Percentiles rank a stretch among this genome's conserved stretches.
Evolutionary conservation across 2,329 filamentous ascomycete species (phyloP).

Genomic region (Fusarium graminum): DNA sequence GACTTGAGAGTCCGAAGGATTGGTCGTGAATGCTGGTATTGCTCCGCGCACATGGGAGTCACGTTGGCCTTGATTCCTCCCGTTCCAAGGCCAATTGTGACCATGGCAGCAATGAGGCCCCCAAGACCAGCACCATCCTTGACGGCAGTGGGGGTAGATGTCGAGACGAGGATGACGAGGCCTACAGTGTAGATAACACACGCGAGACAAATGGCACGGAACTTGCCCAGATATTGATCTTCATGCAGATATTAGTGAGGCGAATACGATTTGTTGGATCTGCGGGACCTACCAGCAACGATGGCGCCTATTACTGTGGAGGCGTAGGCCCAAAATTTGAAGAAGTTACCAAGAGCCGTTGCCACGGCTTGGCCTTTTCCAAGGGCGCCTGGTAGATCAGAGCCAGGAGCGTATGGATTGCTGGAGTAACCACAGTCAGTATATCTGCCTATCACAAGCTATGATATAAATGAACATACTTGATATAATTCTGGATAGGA

Average conservation of each 20-base stretch:
- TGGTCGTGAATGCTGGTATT: neutral
- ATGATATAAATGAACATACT: neutral
- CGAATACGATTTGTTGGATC: accelerated
- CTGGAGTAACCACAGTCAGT: neutral
- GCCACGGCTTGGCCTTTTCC: constrained; percentile 7
- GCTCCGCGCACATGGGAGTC: constrained; percentile 15
- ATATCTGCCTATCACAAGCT: accelerated
- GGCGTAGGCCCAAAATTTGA: constrained; percentile 20
- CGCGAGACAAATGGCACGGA: constrained; percentile 2
- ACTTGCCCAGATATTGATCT: constrained; percentile 19
- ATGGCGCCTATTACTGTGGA: constrained; percentile 12
- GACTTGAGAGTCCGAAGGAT: constrained; percentile 20
- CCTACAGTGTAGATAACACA: constrained; percentile 5
- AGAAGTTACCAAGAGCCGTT: constrained; percentile 15
- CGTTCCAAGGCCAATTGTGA: neutral
- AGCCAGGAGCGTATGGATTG: neutral
- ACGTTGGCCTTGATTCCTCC: constrained; percentile 9
- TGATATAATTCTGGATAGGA: constrained; percentile 14
- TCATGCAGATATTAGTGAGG: accelerated
- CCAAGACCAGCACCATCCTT: neutral
- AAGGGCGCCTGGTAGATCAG: neutral
- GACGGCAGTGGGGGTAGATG: neutral
- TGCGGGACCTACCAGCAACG: neutral
- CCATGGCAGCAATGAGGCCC: neutral
- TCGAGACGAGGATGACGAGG: constrained; percentile 9